Conservation (phyloP, 2,329 filamentous ascomycete genomes). For the Exophiala dermatitidis region DNA sequence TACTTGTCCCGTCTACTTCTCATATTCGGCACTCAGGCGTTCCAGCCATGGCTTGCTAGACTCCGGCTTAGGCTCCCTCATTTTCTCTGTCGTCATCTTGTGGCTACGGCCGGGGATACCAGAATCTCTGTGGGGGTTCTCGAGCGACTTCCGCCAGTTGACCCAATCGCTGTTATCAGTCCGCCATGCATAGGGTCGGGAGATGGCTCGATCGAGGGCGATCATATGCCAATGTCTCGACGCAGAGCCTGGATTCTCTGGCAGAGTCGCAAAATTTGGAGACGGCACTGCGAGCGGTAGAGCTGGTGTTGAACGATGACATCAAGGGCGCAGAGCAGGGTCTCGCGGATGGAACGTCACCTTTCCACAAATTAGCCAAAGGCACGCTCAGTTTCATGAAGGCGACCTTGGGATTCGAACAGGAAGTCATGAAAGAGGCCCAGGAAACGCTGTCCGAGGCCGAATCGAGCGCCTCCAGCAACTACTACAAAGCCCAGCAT, state of each 20-base stretch:
- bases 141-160: background rate
- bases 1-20: background rate
- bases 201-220: conserved; percentile 59
- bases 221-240: conserved; percentile 51
- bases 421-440: conserved; percentile 82
- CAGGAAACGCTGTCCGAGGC: conserved; percentile 63
- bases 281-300: conserved; percentile 45
- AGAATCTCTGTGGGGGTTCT: no score
- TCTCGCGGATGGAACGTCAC: conserved; percentile 64
- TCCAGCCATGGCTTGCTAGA: background rate
- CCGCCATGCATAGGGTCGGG: conserved; percentile 22
- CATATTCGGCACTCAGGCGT: background rate
- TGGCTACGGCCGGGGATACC: no score
- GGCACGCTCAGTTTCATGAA: conserved; percentile 78
- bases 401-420: conserved; percentile 84
- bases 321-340: conserved; percentile 72
- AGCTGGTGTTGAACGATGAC: conserved; percentile 80
- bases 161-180: background rate
- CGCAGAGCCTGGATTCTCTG: conserved; percentile 50
- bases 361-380: conserved; percentile 81
- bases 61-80: no score
- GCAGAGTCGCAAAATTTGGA: conserved; percentile 47
- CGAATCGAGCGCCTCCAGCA: conserved; percentile 67
- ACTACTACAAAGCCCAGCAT: conserved; percentile 67
- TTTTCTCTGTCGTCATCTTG: background rate